Evolutionary conservation across 805 yeast genomes (phyloP).

Genomic region (Scheffersomyces amazonensis): DNA sequence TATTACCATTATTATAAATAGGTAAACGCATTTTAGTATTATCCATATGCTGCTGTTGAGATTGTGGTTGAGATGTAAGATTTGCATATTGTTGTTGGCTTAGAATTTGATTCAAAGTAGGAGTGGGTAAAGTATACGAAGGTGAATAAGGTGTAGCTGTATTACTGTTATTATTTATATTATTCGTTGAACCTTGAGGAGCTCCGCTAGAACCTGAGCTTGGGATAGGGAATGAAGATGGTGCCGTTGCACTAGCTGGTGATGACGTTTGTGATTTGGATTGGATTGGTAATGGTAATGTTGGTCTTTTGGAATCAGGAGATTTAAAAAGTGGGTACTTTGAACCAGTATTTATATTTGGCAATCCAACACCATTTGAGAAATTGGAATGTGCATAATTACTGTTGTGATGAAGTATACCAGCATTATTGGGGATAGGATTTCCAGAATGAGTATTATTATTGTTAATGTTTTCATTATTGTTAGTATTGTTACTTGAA

Average conservation of each 20-base stretch:
- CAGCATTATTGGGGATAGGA: neutral
- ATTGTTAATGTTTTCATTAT: constrained; percentile 3
- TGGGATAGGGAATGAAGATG: constrained; percentile 28
- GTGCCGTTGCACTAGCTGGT: constrained; percentile 38
- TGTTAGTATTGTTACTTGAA: constrained; percentile 1
- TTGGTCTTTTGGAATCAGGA: constrained; percentile 29
- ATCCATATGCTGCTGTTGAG: no score
- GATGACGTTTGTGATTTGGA: constrained; percentile 39
- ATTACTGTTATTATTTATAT: constrained; percentile 7
- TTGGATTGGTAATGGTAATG: constrained; percentile 29
- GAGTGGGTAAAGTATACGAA: neutral
- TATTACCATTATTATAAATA: no score
- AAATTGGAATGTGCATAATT: no score
- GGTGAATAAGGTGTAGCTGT: constrained; percentile 13
- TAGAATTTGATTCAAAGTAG: neutral
- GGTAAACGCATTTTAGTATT: no score
- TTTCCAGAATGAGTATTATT: neutral
- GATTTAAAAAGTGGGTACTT: constrained; percentile 23
- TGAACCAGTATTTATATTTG: constrained; percentile 3
- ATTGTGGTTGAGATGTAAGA: neutral
- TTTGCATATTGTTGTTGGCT: neutral
- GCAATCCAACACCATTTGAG: constrained; percentile 1
- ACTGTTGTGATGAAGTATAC: constrained; percentile 1
- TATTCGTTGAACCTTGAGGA: neutral
- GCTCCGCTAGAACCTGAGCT: neutral